phyloP scores from a whole-genome alignment of 2,329 filamentous ascomycete genomes.

The Colletotrichum eleusines region DNA sequence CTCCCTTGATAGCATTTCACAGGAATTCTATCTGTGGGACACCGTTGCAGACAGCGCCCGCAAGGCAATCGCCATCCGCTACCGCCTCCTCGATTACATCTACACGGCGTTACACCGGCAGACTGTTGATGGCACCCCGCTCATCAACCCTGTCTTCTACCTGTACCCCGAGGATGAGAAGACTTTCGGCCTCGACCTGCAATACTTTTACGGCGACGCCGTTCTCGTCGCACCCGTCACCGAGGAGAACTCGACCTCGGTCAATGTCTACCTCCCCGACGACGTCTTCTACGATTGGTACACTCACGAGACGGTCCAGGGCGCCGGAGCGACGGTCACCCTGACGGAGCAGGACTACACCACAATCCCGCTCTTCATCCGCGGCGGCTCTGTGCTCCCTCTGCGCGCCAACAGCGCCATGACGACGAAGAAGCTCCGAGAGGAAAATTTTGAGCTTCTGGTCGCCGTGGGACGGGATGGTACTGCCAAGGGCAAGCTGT shows the following conservation, averaged over 20 bases:
- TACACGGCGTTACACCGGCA: slow-evolving; percentile 78
- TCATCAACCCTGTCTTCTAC: slow-evolving; percentile 79
- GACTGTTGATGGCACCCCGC: slow-evolving; percentile 70
- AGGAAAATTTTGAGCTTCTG: slow-evolving; percentile 77
- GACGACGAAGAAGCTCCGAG: slow-evolving; percentile 73
- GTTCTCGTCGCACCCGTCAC: slow-evolving; percentile 64
- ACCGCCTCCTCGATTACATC: slow-evolving; percentile 83
- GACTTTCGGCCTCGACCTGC: slow-evolving; percentile 60
- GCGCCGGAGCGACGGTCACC: slow-evolving; percentile 29
- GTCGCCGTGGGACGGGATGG: slow-evolving; percentile 74
- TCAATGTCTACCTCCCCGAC: slow-evolving; percentile 62
- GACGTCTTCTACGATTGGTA: slow-evolving; percentile 66
- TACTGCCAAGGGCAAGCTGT: slow-evolving; percentile 74
- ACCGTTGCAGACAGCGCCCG: slow-evolving; percentile 72
- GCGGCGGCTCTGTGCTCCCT: slow-evolving; percentile 74
- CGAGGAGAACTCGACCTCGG: slow-evolving; percentile 57
- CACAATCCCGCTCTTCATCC: slow-evolving; percentile 75
- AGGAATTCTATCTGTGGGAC: slow-evolving; percentile 79
- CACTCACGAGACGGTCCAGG: slow-evolving; percentile 53
- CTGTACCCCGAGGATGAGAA: slow-evolving; percentile 68
- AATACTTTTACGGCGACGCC: slow-evolving; percentile 64
- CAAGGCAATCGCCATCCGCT: slow-evolving; percentile 78
- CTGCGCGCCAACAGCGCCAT: slow-evolving; percentile 67
- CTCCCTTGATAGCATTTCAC: slow-evolving; percentile 55
- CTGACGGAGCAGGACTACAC: slow-evolving; percentile 54